Percentiles rank a stretch among this genome's conserved stretches.
Evolutionary conservation across 2,329 filamentous ascomycete genomes (phyloP).

Genomic region (Ophiocordyceps sinensis): DNA sequence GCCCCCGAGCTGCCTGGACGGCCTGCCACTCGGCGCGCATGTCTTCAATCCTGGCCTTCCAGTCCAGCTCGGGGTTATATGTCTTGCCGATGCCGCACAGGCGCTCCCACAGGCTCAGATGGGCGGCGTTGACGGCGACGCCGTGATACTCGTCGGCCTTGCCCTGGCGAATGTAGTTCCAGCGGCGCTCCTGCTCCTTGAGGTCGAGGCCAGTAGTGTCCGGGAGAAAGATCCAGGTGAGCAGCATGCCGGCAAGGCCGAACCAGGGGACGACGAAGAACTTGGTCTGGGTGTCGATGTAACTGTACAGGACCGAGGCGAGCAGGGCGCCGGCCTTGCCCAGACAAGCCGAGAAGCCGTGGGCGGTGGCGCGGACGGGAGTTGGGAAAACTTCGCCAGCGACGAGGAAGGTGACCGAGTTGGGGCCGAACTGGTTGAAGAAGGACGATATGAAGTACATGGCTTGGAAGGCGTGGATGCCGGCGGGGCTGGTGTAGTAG

Average conservation of each 20-base stretch:
- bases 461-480: slow-evolving; percentile 83
- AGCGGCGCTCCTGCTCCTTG: slow-evolving; percentile 92
- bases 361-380: slow-evolving; percentile 79
- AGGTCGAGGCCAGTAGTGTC: slow-evolving; percentile 93
- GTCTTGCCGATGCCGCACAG: slow-evolving; percentile 61
- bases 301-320: slow-evolving; percentile 85
- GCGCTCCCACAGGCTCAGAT: slow-evolving; percentile 81
- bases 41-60: slow-evolving; percentile 71
- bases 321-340: slow-evolving; percentile 82
- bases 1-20: slow-evolving; percentile 29
- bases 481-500: slow-evolving; percentile 58
- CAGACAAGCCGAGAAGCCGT: slow-evolving; percentile 84
- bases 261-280: slow-evolving; percentile 96
- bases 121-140: slow-evolving; percentile 77
- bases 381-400: slow-evolving; percentile 96
- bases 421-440: slow-evolving; percentile 98
- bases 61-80: slow-evolving; percentile 75
- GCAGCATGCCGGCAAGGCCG: slow-evolving; percentile 69
- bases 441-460: slow-evolving; percentile 98
- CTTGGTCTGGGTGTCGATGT: slow-evolving; percentile 71
- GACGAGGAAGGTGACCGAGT: slow-evolving; percentile 90
- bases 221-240: slow-evolving; percentile 80
- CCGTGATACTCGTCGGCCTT: slow-evolving; percentile 78
- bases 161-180: slow-evolving; percentile 71
- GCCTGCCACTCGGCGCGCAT: slow-evolving; percentile 53